Conservation (phyloP, 1,284 basidiomycete genomes). For the Melampsora americana region DNA sequence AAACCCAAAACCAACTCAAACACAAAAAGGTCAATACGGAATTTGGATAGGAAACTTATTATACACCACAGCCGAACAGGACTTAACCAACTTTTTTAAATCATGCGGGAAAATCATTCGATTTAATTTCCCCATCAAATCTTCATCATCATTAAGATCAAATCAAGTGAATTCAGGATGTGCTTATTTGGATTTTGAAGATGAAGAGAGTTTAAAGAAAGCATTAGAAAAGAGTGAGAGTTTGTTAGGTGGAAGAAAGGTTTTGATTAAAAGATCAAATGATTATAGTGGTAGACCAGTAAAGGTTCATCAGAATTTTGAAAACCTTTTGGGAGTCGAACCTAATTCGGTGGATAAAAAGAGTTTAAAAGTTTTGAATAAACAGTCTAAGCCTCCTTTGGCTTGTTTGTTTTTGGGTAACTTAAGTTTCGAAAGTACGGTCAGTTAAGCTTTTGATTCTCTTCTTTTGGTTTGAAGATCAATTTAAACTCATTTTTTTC, state of each 20-base stretch:
- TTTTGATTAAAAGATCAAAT: slow-evolving; percentile 81
- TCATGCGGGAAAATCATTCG: neutral
- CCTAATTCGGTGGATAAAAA: slow-evolving; percentile 63
- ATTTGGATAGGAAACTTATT: slow-evolving; percentile 37
- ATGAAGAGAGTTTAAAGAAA: slow-evolving; percentile 66
- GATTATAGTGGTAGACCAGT: slow-evolving; percentile 50
- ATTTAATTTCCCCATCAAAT: slow-evolving; percentile 12
- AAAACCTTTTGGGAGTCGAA: neutral
- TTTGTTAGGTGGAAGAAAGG: slow-evolving; percentile 74
- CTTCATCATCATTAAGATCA: neutral
- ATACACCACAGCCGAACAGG: slow-evolving; percentile 15
- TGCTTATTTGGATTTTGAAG: slow-evolving; percentile 90
- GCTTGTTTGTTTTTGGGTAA: slow-evolving; percentile 86
- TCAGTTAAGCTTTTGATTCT: slow-evolving; percentile 7
- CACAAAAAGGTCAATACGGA: slow-evolving; percentile 16
- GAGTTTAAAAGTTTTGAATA: slow-evolving; percentile 73
- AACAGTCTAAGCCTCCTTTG: slow-evolving; percentile 76
- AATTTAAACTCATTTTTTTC: too few species aligned
- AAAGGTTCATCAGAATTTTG: too few species aligned
- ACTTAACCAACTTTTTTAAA: slow-evolving; percentile 14
- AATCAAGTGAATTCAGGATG: slow-evolving; percentile 57
- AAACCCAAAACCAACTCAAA: neutral
- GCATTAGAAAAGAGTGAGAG: slow-evolving; percentile 79
- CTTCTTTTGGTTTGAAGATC: neutral
- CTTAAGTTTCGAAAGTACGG: slow-evolving; percentile 74